Percentiles rank a stretch among this genome's conserved stretches.
Evolutionary conservation across 768 basidiomycete species (phyloP).

Genomic region (Tricholoma sp.): DNA sequence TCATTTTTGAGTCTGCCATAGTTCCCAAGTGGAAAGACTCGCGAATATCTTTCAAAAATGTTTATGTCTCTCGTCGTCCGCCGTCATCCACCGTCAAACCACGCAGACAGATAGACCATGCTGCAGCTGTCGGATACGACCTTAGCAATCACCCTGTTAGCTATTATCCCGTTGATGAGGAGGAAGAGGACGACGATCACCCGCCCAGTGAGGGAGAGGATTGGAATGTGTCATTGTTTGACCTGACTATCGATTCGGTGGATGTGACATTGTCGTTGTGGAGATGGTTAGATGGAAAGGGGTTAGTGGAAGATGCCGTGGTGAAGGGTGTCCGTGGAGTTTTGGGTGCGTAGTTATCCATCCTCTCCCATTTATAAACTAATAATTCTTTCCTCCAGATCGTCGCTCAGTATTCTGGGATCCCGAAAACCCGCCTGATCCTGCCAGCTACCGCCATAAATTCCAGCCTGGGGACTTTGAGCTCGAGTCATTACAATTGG

Average conservation of each 20-base stretch:
- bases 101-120: constrained; percentile 34
- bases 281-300: constrained; percentile 95
- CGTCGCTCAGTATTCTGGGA: constrained; percentile 85
- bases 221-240: constrained; percentile 83
- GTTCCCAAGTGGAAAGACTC: constrained; percentile 98
- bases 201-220: constrained; percentile 29
- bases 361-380: background rate
- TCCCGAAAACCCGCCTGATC: constrained; percentile 73
- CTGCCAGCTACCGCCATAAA: constrained; percentile 73
- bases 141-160: constrained; percentile 66
- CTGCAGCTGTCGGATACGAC: constrained; percentile 67
- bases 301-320: constrained; percentile 84
- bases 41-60: constrained; percentile 93
- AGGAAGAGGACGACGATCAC: constrained; percentile 53
- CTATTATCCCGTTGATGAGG: constrained; percentile 48
- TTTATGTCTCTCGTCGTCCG: constrained; percentile 86
- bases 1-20: constrained; percentile 96
- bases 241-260: constrained; percentile 89
- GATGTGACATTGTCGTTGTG: constrained; percentile 90
- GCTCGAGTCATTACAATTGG: constrained; percentile 81
- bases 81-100: constrained; percentile 12
- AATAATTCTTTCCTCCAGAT: constrained; percentile 45
- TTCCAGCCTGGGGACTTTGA: constrained; percentile 84
- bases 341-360: constrained; percentile 52
- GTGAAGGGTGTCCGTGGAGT: constrained; percentile 94